Base-by-base conservation (phyloP, 495 filamentous ascomycete species). In the Daldinia grandis region DNA sequence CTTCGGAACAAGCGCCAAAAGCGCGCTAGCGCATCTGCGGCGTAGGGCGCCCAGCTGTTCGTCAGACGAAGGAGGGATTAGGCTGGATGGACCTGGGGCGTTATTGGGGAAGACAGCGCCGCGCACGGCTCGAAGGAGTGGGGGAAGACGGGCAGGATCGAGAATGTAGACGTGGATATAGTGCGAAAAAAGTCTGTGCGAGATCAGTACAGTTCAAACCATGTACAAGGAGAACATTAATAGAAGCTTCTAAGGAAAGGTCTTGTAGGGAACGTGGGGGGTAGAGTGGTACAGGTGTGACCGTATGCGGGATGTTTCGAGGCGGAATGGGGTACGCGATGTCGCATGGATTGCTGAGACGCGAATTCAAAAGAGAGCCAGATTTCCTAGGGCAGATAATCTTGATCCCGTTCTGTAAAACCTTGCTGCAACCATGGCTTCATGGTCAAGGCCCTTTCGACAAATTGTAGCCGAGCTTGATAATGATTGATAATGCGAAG, bases 41-140 rank as follows among this genome's bases (percentile, higher is more conserved):
- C 83, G 81, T 65, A 89, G 74, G 35, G 74, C 82, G 55, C 75
- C 78, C 63, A 83, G 76, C 71, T 83, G 78, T 61, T 83, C 81
- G 38, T 82, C 76, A 68, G 79, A 81, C 28, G 81, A 78, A 59
- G 86, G 85, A 28, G 83, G 72, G 27, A 80, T 66, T 61, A 86
- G 76, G 58, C 77, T 79, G 64, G 84, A 75, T 12, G 78, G 76
- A 37, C 81, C 86, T 64, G 81, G 83, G 63, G 87, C 79, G 80
- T 95, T 94, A 81, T 90, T 87, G 28, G 94, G 93, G 77, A 97
- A 97, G 47, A 97, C 80, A 59, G 90, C 84, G 55, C 85, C 86
- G 77, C 95, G 89, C 72, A 88, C 83, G 62, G 84, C 86, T 75
- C 88, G 87, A 66, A 98, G 89, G 63, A 94, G 82, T 69, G 87